Conservation (phyloP, 2,329 filamentous ascomycete species). For the Aspergillus novoparasiticus region DNA sequence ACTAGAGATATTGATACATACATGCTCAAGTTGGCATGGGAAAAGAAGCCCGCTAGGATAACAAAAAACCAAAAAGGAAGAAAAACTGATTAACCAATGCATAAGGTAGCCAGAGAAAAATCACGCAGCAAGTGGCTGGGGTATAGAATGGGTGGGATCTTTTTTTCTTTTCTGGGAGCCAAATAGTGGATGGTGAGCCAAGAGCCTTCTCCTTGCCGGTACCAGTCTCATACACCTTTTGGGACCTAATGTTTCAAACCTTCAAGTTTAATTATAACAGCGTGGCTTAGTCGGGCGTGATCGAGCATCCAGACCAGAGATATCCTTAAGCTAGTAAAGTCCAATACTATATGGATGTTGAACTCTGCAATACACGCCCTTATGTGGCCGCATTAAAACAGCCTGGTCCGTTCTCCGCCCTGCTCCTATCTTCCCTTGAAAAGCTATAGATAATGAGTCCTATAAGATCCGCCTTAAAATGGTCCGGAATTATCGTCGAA, state of each 20-base stretch:
- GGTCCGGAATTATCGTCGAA: background rate
- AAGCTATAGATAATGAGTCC: background rate
- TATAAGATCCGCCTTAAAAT: background rate
- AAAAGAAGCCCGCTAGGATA: background rate
- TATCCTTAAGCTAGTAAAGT: background rate
- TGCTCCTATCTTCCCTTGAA: background rate
- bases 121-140: background rate
- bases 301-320: background rate
- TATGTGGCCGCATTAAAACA: background rate
- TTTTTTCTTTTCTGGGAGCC: background rate
- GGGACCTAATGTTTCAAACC: background rate
- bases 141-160: background rate
- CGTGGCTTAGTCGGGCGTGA: background rate
- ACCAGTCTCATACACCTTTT: background rate
- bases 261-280: background rate
- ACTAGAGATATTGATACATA: background rate
- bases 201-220: background rate
- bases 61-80: background rate
- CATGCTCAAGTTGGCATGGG: background rate
- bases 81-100: background rate
- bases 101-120: background rate
- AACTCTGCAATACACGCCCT: background rate
- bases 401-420: background rate
- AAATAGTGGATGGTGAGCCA: background rate
- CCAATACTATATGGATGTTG: background rate